Conservation (phyloP, 192 early-diverging fungal genomes). For the Pecoramyces ruminantium region DNA sequence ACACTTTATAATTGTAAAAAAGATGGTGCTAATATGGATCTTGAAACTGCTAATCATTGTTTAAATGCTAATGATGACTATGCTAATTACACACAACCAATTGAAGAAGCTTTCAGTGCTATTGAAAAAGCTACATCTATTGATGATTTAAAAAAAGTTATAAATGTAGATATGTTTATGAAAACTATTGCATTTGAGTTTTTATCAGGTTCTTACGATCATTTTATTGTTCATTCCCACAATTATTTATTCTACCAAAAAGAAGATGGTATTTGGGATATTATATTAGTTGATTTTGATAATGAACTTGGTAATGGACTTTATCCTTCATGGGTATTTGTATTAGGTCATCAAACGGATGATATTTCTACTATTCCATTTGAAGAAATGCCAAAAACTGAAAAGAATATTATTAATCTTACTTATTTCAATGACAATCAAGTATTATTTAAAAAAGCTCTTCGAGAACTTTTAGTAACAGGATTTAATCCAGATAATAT, state of each 20-base stretch:
- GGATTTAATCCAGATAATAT: background rate
- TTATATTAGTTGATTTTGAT: background rate
- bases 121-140: background rate
- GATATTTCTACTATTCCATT: background rate
- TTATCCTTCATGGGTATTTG: background rate
- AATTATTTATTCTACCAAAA: background rate
- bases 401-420: background rate
- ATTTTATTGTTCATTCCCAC: background rate
- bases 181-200: background rate
- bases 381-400: background rate
- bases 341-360: background rate
- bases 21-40: background rate
- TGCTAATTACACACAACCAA: background rate
- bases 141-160: background rate
- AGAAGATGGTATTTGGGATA: background rate
- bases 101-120: background rate
- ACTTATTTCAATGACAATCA: background rate
- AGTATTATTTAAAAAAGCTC: background rate
- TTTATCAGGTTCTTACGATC: background rate
- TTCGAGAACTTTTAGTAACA: background rate
- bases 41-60: background rate
- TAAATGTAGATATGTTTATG: background rate
- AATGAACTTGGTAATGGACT: background rate
- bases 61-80: background rate
- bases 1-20: background rate